phyloP scores from a whole-genome alignment of 2,329 filamentous ascomycete species.

The Cytospora mali region DNA sequence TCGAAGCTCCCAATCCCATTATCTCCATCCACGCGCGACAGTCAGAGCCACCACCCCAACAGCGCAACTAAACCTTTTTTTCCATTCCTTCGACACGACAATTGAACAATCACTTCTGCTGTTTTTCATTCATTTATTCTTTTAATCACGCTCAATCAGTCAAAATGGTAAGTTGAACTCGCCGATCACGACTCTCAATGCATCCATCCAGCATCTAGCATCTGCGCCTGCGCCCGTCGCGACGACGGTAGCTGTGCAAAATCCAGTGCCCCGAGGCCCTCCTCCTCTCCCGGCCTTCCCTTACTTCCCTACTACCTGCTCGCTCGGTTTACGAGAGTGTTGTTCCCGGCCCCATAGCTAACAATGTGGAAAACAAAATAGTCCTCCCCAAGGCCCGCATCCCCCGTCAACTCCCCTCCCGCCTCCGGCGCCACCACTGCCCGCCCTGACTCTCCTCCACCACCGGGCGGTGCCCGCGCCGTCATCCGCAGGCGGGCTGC shows the following conservation, averaged over 20 bases:
- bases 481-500: slow-evolving; percentile 94
- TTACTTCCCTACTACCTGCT: too few relatives aligned
- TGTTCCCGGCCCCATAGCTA: slow-evolving; percentile 6
- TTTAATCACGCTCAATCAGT: slow-evolving; percentile 9
- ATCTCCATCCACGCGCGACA: slow-evolving; percentile 16
- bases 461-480: slow-evolving; percentile 91
- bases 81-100: slow-evolving; percentile 19
- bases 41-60: slow-evolving; percentile 3
- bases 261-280: not conserved
- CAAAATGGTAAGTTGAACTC: slow-evolving; percentile 32
- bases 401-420: slow-evolving; percentile 57
- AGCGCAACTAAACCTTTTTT: not conserved
- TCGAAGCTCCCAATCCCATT: not conserved
- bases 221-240: slow-evolving; percentile 5
- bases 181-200: too few relatives aligned
- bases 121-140: slow-evolving; percentile 9
- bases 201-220: slow-evolving; percentile 6
- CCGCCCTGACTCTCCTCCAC: slow-evolving; percentile 82
- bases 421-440: slow-evolving; percentile 67
- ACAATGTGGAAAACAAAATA: slow-evolving; percentile 37
- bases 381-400: slow-evolving; percentile 64
- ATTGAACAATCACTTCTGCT: not conserved
- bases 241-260: not conserved
- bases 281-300: too few relatives aligned
- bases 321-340: too few relatives aligned